Evolutionary conservation across 768 basidiomycete species (phyloP).

Genomic region (Boletus reticuloceps): DNA sequence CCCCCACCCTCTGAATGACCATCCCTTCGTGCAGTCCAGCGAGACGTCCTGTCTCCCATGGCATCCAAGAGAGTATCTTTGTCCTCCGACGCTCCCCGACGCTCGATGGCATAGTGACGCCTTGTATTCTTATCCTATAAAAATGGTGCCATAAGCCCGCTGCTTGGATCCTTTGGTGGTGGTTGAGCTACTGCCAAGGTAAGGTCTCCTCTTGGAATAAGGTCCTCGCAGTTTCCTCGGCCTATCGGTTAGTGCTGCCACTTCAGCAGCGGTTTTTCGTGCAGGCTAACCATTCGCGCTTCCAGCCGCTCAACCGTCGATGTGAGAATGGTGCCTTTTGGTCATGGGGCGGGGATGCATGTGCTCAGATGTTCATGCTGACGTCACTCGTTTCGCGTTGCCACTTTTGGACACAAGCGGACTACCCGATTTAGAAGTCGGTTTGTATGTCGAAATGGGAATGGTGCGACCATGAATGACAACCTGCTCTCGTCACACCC

Average conservation of each 20-base stretch:
- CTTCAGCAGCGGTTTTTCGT: no score
- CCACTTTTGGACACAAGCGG: slow-evolving; percentile 24
- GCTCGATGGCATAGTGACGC: slow-evolving; percentile 8
- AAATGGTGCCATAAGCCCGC: background rate
- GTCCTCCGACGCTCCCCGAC: background rate
- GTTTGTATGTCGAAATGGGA: slow-evolving; percentile 29
- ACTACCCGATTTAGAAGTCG: slow-evolving; percentile 18
- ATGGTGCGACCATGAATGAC: slow-evolving; percentile 1
- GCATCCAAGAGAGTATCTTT: background rate
- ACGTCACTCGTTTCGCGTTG: slow-evolving; percentile 4
- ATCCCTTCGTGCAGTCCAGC: background rate
- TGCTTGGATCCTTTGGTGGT: slow-evolving; percentile 1
- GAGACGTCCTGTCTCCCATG: background rate
- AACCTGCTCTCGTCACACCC: slow-evolving; percentile 1
- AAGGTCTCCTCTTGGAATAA: background rate
- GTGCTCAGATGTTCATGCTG: slow-evolving; percentile 6
- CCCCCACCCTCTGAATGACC: slow-evolving; percentile 8
- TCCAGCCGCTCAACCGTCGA: slow-evolving; percentile 14
- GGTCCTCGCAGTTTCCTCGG: background rate
- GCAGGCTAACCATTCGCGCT: background rate
- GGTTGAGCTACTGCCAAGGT: background rate
- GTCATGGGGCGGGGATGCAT: slow-evolving; percentile 21
- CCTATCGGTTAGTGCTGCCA: background rate
- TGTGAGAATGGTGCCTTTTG: background rate
- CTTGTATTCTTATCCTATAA: slow-evolving; percentile 18